A percentile compares a stretch with the other conserved stretches of the same genome.
These are phyloP conservation scores for Aegle marmelos DNA, from an alignment of 345 rosid species.

Conservation along the genomic window DNA sequence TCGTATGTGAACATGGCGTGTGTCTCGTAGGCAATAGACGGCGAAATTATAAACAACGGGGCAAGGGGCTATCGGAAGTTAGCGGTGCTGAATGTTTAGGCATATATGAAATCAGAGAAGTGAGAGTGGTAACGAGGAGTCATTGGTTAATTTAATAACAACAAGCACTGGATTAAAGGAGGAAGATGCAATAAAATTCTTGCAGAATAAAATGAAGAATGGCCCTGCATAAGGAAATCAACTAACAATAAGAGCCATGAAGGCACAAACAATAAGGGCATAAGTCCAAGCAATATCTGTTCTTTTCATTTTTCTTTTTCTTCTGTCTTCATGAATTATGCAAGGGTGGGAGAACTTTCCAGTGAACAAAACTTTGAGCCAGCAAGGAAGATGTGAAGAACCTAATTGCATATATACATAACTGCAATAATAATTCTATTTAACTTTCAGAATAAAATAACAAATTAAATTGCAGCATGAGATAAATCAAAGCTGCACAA, in stretches of 20 bases:
- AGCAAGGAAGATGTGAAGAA: conserved; percentile 31
- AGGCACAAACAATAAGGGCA: conserved; percentile 80
- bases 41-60: too few species aligned
- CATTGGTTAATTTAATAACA: too few species aligned
- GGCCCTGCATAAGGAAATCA: too few species aligned
- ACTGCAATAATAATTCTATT: neutral
- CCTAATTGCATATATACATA: conserved; percentile 18
- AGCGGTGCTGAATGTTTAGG: too few species aligned
- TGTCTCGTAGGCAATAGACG: too few species aligned
- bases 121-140: too few species aligned
- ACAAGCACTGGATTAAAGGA: too few species aligned
- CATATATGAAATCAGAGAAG: too few species aligned
- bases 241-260: conserved; percentile 46
- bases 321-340: conserved; percentile 51
- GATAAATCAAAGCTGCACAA: neutral
- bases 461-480: neutral
- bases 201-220: too few species aligned
- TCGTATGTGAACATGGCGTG: too few species aligned
- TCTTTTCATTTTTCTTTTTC: conserved; percentile 79
- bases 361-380: conserved; percentile 56
- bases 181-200: too few species aligned
- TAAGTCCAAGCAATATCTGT: conserved; percentile 67
- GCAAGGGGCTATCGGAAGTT: too few species aligned
- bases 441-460: neutral
- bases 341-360: conserved; percentile 93